Percentiles rank a stretch among this genome's conserved stretches.
Conservation (phyloP, 2,329 filamentous ascomycete genomes). For the Pseudocercospora fijiensis region DNA sequence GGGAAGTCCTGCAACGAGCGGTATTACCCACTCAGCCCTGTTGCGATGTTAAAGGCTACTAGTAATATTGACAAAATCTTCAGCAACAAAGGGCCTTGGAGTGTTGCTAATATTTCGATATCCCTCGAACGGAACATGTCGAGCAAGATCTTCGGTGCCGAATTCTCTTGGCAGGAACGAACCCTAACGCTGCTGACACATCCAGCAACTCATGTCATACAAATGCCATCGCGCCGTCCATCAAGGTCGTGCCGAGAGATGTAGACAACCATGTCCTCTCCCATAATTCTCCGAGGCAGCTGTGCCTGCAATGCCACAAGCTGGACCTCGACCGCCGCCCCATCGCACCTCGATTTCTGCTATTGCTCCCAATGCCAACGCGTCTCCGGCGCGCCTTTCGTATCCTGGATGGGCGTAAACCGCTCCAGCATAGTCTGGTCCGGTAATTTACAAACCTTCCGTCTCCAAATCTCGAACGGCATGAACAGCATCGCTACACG, state of each 20-base stretch:
- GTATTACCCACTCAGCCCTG: no score
- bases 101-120: no score
- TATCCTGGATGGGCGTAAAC: conserved; percentile 24
- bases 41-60: no score
- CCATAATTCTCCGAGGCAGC: conserved; percentile 5
- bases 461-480: conserved; percentile 9
- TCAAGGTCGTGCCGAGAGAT: neutral
- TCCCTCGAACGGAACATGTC: no score
- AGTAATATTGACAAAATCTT: no score
- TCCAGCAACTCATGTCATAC: no score
- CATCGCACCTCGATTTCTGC: conserved; percentile 26
- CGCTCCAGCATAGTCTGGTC: conserved; percentile 16
- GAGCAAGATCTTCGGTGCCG: no score
- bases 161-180: no score
- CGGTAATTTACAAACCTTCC: conserved; percentile 9
- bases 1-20: no score
- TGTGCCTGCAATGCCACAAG: conserved; percentile 24
- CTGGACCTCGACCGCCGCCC: conserved; percentile 16
- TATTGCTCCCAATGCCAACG: conserved; percentile 29
- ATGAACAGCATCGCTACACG: conserved; percentile 17
- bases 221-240: neutral
- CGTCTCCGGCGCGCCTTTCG: conserved; percentile 26
- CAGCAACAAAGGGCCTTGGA: no score
- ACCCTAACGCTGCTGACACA: no score
- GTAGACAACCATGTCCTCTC: neutral